Evolutionary conservation across 176 grass and related monocot genomes (phyloP).

Genomic region (Ensete glaucum): DNA sequence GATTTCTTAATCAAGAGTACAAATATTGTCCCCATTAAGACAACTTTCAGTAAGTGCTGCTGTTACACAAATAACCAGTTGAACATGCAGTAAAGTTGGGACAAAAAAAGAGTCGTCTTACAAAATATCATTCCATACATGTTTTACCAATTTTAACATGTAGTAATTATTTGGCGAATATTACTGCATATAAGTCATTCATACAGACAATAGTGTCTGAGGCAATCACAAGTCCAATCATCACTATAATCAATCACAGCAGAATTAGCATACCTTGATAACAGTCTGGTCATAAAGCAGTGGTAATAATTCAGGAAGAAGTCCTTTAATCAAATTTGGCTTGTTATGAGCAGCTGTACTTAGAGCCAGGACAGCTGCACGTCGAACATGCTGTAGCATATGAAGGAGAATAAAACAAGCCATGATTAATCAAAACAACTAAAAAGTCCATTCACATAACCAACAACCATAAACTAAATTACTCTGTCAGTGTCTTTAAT

Average conservation of each 20-base stretch:
- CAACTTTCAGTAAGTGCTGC: no score
- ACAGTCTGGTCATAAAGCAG: slow-evolving; percentile 88
- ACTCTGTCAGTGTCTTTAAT: slow-evolving; percentile 85
- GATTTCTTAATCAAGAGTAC: no score
- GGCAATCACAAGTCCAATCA: background rate
- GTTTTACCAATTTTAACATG: background rate
- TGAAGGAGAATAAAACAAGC: slow-evolving; percentile 7
- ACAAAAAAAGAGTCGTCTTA: no score
- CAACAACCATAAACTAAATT: slow-evolving; percentile 7
- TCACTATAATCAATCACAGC: background rate
- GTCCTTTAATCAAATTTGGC: slow-evolving; percentile 77
- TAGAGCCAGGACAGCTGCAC: slow-evolving; percentile 74
- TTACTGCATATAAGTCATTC: background rate
- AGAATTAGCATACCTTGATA: slow-evolving; percentile 52
- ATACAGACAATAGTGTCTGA: background rate
- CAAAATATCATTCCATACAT: background rate
- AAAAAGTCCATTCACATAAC: background rate
- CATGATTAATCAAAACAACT: background rate
- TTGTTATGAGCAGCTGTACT: slow-evolving; percentile 94
- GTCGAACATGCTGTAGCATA: slow-evolving; percentile 67
- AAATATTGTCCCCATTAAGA: no score
- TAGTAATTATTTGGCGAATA: background rate
- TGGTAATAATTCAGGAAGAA: slow-evolving; percentile 77
- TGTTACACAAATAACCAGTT: no score
- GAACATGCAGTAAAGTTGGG: no score